These are phyloP conservation scores for Pseudovirgaria hyperparasitica DNA, from an alignment of 2,329 filamentous ascomycete species.

Conservation along the genomic window DNA sequence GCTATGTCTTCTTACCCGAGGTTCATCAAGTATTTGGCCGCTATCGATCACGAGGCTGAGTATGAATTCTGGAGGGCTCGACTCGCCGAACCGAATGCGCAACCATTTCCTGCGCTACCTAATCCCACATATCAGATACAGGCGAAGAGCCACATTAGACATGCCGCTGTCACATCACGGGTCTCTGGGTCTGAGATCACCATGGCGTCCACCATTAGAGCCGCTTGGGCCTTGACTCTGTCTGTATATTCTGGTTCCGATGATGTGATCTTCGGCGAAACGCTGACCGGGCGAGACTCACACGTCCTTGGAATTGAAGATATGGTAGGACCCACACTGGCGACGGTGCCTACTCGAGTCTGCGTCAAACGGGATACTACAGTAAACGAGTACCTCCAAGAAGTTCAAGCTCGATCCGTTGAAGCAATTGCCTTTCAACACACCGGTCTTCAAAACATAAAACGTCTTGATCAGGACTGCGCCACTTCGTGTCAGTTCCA, in stretches of 20 bases:
- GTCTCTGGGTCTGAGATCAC: conserved; percentile 15
- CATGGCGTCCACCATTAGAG: conserved; percentile 25
- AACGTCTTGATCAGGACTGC: conserved; percentile 23
- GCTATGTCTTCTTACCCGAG: conserved; percentile 11
- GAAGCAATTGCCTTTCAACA: conserved; percentile 19
- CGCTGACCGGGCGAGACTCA: conserved; percentile 22
- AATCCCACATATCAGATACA: conserved; percentile 17
- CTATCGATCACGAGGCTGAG: conserved; percentile 14
- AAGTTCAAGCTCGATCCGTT: conserved; percentile 16
- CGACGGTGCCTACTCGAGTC: conserved; percentile 30
- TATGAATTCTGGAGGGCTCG: conserved; percentile 17
- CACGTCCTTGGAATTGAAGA: conserved; percentile 22
- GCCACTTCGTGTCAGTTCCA: conserved; percentile 34
- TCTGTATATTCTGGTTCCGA: conserved; percentile 33
- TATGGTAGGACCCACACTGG: conserved; percentile 28
- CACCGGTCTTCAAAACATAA: conserved; percentile 36
- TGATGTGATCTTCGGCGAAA: conserved; percentile 36
- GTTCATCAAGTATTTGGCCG: conserved; percentile 19
- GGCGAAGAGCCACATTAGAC: conserved; percentile 15
- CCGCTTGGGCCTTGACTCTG: conserved; percentile 34
- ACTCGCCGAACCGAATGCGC: conserved; percentile 14
- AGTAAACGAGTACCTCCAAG: conserved; percentile 14
- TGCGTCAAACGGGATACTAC: conserved; percentile 19
- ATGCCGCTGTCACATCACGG: conserved; percentile 10
- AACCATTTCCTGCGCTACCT: conserved; percentile 20